Evolutionary conservation across 129 eudicot species (phyloP), one percentile per base, ranked within the genome.

Genomic region (Saposhnikovia divaricata): DNA sequence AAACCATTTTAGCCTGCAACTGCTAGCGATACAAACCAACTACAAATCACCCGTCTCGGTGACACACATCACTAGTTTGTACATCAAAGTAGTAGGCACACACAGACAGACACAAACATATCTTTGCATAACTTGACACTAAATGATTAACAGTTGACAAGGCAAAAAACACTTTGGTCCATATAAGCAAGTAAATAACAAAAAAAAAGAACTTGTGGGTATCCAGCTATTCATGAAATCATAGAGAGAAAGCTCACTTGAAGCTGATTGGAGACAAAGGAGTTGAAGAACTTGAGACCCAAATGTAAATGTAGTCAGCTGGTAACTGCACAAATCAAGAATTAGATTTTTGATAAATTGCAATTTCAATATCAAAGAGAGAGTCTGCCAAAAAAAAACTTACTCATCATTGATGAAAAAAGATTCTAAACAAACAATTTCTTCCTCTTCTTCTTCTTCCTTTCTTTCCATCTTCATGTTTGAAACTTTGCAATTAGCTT

Each of bases 241-340:
- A 40, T 81, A 21, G 16, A 23, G 39, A 77, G 25, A 37, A 48
- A 77, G 69, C 92, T 85, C 78, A 94, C 98, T 95, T 6, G 99
- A 95, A 78, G 99, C 94, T 53, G 99, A 92, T 44, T 92, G 92
- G 77, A 95, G 96, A 84, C 99, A 92, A 16, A 86, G 85, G 81
- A 95, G 96, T 75, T 92, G 79, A 87, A 94, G 96, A 81, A 94
- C 95, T 47, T 94, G 89, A 71, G 93, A 84, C 76, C 98, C 98
- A 86, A 90, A 92, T 50, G 96, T 90, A 65, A 95, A 95, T 28
- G 88, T 89, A 34, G 98, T 85, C 8, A 95, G 84, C 85, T 90
- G 85, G 85, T 91, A 93, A 68, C 97, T 93, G 88, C 85, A 88
- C 7, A 79, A 66, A 9, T 50, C 19, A 74, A 81, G 9, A 61